Base-by-base conservation (phyloP, 1,284 basidiomycete species). In the Sporisorium sorghi region DNA sequence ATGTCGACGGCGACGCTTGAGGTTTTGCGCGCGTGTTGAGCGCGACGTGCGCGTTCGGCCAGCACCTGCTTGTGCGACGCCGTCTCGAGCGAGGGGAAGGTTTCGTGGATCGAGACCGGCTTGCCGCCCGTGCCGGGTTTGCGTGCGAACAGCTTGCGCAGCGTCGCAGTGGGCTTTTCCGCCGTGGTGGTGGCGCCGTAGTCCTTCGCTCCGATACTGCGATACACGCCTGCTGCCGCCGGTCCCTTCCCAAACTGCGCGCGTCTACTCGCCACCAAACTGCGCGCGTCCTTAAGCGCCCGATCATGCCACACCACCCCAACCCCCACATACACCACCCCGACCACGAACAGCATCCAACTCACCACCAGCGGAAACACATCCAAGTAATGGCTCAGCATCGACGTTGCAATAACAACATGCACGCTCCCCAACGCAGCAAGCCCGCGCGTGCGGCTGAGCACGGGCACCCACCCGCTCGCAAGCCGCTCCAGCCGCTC, bases 291-390 rank as follows among this genome's bases (percentile, higher is more conserved):
- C 23, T 70, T 69, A 1, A 74, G 56, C 28, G 57, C 19, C 15
- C 40, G 49, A 4, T 30, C 17, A 28, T 59, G 56, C n/a, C 66
- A 63, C 5, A 51, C 46, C 5, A 63, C 23, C 4, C 72, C 72
- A 3, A 69, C 39, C 24, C 49, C 44, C 19, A 75, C 35, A 12
- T 75, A 76, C 30, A 56, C 10, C 40, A 76, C 43, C 21, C 76
- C 73, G 17, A 73, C 39, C 50, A 73, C 50, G 53, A 77, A 71
- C 52, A 76, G 32, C 60, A 81, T 61, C 76, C 73, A 76, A 56
- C 74, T 61, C 8, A 73, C 59, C 26, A 73, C 67, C 3, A 79
- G 61, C 11, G 77, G 76, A 33, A 80, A 76, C 26, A 60, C 57
- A 32, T 73, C 67, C 32, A 76, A 53, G 17, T 71, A 68, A 35